phyloP scores from a whole-genome alignment of 2,329 filamentous ascomycete species.

The Ophiostoma piceae region DNA sequence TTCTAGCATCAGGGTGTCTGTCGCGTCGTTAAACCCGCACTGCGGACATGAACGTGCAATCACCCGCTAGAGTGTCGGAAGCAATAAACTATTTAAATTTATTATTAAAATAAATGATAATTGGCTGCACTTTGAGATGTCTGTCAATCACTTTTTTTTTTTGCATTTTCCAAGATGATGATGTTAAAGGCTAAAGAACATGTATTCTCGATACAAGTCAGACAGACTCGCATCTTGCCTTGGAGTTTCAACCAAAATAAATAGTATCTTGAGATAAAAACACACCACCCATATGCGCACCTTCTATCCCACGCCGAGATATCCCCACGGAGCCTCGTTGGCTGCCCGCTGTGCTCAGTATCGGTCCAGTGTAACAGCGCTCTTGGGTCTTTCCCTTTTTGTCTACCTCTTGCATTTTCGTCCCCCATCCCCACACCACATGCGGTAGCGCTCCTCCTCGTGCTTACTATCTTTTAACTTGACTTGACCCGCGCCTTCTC shows the following conservation, averaged over 20 bases:
- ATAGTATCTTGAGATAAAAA: not conserved
- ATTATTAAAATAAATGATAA: not conserved
- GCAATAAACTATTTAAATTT: not conserved
- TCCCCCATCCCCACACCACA: slow-evolving; percentile 14
- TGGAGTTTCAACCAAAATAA: not conserved
- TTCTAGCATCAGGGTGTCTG: not conserved
- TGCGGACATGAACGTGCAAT: not conserved
- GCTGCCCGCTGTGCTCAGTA: not conserved
- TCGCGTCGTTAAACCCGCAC: slow-evolving; percentile 1
- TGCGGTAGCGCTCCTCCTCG: slow-evolving; percentile 4
- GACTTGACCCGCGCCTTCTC: not conserved
- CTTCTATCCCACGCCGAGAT: slow-evolving; percentile 12
- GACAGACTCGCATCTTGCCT: too few species aligned
- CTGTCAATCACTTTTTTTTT: too few species aligned
- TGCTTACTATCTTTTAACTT: slow-evolving; percentile 1
- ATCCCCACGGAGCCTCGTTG: slow-evolving; percentile 17
- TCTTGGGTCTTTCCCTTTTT: not conserved
- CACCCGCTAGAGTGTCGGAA: slow-evolving; percentile 8
- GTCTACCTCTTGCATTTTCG: slow-evolving; percentile 10
- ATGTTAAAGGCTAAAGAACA: too few species aligned
- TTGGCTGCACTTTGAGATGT: too few species aligned
- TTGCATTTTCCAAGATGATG: too few species aligned
- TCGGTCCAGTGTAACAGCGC: not conserved
- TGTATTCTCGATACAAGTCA: too few species aligned
- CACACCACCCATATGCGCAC: not conserved